These are phyloP conservation scores for Fusarium palustre DNA, from an alignment of 2,329 filamentous ascomycete species.

Conservation along the genomic window DNA sequence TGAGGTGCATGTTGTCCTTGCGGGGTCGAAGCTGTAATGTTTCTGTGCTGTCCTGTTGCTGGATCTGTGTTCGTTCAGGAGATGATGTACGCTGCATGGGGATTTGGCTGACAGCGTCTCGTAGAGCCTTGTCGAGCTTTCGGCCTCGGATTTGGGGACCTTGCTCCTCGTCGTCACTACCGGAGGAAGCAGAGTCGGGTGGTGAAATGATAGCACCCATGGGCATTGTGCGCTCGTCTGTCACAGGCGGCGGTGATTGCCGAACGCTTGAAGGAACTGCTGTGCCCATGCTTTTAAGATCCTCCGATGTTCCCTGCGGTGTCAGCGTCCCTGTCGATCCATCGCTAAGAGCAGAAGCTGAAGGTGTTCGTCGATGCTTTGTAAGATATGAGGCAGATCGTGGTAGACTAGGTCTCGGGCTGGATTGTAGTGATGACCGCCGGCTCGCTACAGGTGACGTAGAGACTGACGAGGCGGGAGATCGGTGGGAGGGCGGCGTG, in stretches of 20 bases:
- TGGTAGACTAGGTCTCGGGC: conserved; percentile 66
- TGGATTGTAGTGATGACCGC: conserved; percentile 66
- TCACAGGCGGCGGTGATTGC: conserved; percentile 86
- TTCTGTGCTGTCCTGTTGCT: conserved; percentile 59
- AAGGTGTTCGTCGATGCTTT: conserved; percentile 70
- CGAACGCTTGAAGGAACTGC: conserved; percentile 67
- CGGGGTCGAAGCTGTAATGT: conserved; percentile 53
- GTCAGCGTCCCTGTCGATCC: conserved; percentile 55
- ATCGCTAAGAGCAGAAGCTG: conserved; percentile 52
- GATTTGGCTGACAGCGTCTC: conserved; percentile 85
- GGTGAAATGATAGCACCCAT: conserved; percentile 89
- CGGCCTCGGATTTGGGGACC: conserved; percentile 60
- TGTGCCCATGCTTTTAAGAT: conserved; percentile 58
- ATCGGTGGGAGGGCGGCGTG: conserved; percentile 79
- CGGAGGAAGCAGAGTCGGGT: conserved; percentile 84
- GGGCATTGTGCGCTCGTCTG: conserved; percentile 78
- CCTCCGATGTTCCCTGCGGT: conserved; percentile 63
- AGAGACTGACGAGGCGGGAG: conserved; percentile 69
- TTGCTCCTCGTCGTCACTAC: conserved; percentile 88
- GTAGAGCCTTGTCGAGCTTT: conserved; percentile 72
- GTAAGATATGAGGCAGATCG: conserved; percentile 74
- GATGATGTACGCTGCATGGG: conserved; percentile 61
- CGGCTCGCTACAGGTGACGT: conserved; percentile 69
- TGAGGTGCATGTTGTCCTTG: conserved; percentile 56
- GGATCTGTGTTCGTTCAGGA: conserved; percentile 55